phyloP scores from a whole-genome alignment of 768 basidiomycete genomes.

The Tylopilus rubrobrunneus region DNA sequence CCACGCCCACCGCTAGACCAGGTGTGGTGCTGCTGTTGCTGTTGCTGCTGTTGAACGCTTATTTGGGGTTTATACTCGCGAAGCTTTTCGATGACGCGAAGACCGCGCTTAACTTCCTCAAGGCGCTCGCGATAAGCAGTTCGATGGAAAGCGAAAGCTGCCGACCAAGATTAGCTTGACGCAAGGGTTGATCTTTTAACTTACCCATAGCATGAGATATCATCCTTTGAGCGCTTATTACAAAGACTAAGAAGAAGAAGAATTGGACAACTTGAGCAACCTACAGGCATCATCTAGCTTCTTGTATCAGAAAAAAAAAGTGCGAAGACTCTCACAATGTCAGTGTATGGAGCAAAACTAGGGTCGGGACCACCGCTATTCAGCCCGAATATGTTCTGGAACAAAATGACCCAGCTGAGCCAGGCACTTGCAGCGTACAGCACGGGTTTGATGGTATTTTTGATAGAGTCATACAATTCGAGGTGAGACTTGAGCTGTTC shows the following conservation, averaged over 20 bases:
- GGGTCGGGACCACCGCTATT: conserved; percentile 35
- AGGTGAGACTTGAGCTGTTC: conserved; percentile 62
- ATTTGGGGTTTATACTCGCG: conserved; percentile 55
- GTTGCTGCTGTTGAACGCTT: conserved; percentile 4
- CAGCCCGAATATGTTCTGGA: conserved; percentile 59
- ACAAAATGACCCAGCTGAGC: conserved; percentile 75
- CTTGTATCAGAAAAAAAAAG: background rate
- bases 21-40: conserved; percentile 22
- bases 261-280: conserved; percentile 65
- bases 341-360: conserved; percentile 61
- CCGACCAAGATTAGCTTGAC: background rate
- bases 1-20: conserved; percentile 41
- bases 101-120: conserved; percentile 47
- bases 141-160: conserved; percentile 73
- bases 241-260: conserved; percentile 68
- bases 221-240: conserved; percentile 62
- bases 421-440: conserved; percentile 70
- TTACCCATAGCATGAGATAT: conserved; percentile 61
- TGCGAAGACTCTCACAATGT: conserved; percentile 38
- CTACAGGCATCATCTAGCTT: conserved; percentile 28
- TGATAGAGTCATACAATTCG: conserved; percentile 68
- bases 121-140: conserved; percentile 74
- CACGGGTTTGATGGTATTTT: conserved; percentile 65
- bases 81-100: conserved; percentile 62
- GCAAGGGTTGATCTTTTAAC: background rate